phyloP scores from a whole-genome alignment of 345 rosid species.

The Populus nigra region DNA sequence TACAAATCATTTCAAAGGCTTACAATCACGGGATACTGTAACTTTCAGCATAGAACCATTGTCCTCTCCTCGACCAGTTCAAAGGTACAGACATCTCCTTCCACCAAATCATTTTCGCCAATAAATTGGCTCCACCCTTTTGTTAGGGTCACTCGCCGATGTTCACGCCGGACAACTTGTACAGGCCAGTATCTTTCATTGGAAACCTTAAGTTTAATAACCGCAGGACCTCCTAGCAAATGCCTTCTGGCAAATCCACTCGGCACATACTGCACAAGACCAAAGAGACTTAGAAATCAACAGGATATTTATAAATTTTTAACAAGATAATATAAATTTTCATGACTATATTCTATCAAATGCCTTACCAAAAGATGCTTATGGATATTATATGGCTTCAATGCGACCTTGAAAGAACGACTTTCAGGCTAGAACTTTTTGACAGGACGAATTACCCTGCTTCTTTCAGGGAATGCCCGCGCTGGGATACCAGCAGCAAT shows the following conservation, averaged over 20 bases:
- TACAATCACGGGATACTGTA: background rate
- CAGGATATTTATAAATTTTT: background rate
- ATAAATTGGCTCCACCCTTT: slow-evolving; percentile 22
- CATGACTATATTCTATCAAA: background rate
- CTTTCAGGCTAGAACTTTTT: slow-evolving; percentile 34
- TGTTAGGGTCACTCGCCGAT: background rate
- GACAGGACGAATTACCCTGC: slow-evolving; percentile 35
- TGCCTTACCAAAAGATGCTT: slow-evolving; percentile 21
- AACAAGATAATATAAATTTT: too few species aligned
- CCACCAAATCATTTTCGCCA: slow-evolving; percentile 5
- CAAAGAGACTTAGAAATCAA: background rate
- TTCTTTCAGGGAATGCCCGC: slow-evolving; percentile 25
- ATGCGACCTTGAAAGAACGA: slow-evolving; percentile 36
- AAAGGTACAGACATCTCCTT: slow-evolving; percentile 21
- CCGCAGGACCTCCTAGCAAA: background rate
- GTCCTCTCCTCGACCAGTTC: slow-evolving; percentile 17
- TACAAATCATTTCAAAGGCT: too few species aligned
- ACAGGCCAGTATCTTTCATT: slow-evolving; percentile 19
- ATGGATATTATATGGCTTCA: slow-evolving; percentile 24
- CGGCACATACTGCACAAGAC: slow-evolving; percentile 28
- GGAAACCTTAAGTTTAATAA: slow-evolving; percentile 24
- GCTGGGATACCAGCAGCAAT: slow-evolving; percentile 6
- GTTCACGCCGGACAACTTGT: background rate
- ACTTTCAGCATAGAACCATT: background rate
- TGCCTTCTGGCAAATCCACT: slow-evolving; percentile 3